phyloP scores from a whole-genome alignment of 768 basidiomycete genomes.

The Rhodocollybia butyracea region DNA sequence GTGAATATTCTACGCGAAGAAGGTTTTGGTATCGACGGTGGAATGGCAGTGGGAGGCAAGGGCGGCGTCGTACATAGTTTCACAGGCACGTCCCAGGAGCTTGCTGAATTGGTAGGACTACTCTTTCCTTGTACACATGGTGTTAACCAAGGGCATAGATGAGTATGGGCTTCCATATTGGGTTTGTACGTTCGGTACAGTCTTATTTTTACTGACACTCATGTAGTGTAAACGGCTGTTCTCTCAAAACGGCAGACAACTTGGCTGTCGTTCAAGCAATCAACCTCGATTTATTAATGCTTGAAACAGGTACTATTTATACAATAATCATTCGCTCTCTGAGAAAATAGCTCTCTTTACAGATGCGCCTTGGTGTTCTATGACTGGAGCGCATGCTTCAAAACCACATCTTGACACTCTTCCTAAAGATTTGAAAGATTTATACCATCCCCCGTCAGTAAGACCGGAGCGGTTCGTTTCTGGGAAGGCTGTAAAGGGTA shows the following conservation, averaged over 20 bases:
- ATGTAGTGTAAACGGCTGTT: slow-evolving; percentile 68
- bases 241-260: slow-evolving; percentile 69
- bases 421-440: slow-evolving; percentile 38
- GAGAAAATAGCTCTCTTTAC: neutral
- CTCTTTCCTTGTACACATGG: neutral
- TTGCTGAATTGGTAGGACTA: slow-evolving; percentile 54
- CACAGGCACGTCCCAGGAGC: slow-evolving; percentile 65
- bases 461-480: slow-evolving; percentile 56
- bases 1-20: slow-evolving; percentile 61
- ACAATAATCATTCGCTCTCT: neutral
- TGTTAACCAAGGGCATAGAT: slow-evolving; percentile 37
- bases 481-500: slow-evolving; percentile 68
- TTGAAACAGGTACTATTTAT: slow-evolving; percentile 63
- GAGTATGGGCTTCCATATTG: slow-evolving; percentile 69
- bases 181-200: slow-evolving; percentile 25
- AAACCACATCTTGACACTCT: slow-evolving; percentile 45
- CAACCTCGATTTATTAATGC: slow-evolving; percentile 55
- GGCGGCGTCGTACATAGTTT: slow-evolving; percentile 86
- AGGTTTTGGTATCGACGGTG: slow-evolving; percentile 58
- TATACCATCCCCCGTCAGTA: slow-evolving; percentile 50
- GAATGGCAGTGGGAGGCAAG: slow-evolving; percentile 48
- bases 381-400: slow-evolving; percentile 65
- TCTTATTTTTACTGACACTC: neutral
- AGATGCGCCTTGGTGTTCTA: slow-evolving; percentile 77
- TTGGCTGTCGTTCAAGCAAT: slow-evolving; percentile 52